Evolutionary conservation across 169 alveolate species (phyloP).

Genomic region (Neospora caninum): DNA sequence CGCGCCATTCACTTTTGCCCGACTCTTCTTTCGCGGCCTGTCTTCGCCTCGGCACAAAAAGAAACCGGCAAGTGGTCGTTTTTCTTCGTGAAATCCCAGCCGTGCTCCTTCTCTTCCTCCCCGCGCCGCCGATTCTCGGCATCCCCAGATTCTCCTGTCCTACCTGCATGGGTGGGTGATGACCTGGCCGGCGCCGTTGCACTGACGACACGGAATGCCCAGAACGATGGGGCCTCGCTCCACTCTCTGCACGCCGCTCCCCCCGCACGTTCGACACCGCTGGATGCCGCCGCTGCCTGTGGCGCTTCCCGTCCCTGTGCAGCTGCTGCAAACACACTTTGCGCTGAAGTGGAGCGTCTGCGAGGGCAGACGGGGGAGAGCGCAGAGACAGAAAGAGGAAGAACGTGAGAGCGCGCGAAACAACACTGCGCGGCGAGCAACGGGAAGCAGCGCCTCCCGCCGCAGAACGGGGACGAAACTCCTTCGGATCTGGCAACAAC

Average conservation of each 20-base stretch:
- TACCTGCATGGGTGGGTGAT: slow-evolving; percentile 80
- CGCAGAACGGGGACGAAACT: no score
- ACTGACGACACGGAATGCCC: slow-evolving; percentile 87
- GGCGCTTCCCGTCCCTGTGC: slow-evolving; percentile 71
- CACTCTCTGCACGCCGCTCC: slow-evolving; percentile 63
- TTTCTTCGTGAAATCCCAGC: no score
- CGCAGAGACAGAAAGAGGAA: background rate
- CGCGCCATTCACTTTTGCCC: no score
- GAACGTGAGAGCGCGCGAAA: no score
- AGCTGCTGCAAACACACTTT: slow-evolving; percentile 55
- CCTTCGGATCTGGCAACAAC: no score
- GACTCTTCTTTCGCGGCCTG: no score
- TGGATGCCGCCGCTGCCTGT: slow-evolving; percentile 35
- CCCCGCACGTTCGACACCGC: slow-evolving; percentile 54
- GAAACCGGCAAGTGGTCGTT: no score
- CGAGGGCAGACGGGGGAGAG: background rate
- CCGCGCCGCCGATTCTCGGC: no score
- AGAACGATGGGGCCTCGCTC: slow-evolving; percentile 87
- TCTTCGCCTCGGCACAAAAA: no score
- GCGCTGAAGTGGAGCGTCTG: slow-evolving; percentile 59
- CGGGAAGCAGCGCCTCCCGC: no score
- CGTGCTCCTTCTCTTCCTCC: no score
- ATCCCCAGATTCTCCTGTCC: background rate
- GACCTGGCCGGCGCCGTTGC: slow-evolving; percentile 87
- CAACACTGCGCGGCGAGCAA: no score